Conservation (phyloP, 176 grass and related monocot species). For the Tuctoria greenei region DNA sequence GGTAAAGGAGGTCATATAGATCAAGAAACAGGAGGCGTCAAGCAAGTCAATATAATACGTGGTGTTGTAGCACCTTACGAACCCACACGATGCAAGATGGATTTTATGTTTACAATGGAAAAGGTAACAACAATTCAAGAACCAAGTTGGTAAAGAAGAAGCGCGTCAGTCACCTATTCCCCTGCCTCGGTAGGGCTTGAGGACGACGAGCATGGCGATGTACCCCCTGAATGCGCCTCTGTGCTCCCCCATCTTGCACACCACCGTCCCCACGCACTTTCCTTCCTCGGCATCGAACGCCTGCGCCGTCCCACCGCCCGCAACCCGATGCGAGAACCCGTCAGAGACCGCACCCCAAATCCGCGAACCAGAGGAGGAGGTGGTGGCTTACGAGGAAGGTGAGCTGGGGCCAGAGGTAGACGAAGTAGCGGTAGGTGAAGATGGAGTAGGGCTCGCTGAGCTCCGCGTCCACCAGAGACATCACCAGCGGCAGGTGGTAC, state of each 20-base stretch:
- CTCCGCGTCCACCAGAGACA: slow-evolving; percentile 91
- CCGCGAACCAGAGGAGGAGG: background rate
- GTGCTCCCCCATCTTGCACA: slow-evolving; percentile 96
- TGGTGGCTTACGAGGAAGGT: slow-evolving; percentile 65
- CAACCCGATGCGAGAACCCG: slow-evolving; percentile 2
- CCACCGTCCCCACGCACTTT: slow-evolving; percentile 91
- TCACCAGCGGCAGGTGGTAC: slow-evolving; percentile 88
- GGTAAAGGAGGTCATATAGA: background rate
- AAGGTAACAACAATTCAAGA: background rate
- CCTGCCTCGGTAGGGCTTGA: slow-evolving; percentile 84
- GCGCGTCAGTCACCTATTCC: slow-evolving; percentile 69
- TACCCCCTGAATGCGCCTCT: slow-evolving; percentile 71
- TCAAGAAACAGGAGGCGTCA: background rate
- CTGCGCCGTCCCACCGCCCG: slow-evolving; percentile 15
- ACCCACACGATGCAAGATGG: background rate
- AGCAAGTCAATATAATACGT: background rate
- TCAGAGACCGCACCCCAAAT: slow-evolving; percentile 11
- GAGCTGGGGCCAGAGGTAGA: slow-evolving; percentile 94
- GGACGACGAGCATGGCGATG: slow-evolving; percentile 95
- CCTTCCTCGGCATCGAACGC: slow-evolving; percentile 50
- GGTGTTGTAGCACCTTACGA: background rate
- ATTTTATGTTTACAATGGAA: background rate
- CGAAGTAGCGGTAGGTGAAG: slow-evolving; percentile 99
- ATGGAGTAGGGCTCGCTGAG: slow-evolving; percentile 99
- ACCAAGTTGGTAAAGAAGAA: background rate